Percentiles rank a stretch among this genome's conserved stretches.
phyloP scores from a whole-genome alignment of 805 yeast genomes.

The Millerozyma acaciae region DNA sequence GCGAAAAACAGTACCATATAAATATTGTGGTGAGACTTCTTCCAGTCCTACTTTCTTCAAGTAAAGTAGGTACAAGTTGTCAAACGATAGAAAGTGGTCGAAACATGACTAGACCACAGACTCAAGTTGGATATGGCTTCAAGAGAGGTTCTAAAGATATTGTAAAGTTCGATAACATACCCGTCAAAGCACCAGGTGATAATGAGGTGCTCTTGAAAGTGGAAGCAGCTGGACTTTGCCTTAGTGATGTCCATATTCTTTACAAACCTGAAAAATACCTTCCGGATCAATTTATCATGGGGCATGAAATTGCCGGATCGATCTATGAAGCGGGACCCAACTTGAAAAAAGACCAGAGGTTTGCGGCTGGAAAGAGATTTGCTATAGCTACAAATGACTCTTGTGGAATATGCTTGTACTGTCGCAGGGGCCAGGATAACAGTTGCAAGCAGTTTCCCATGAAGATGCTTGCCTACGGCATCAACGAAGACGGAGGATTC shows the following conservation, averaged over 20 bases:
- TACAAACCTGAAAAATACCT: slow-evolving; percentile 14
- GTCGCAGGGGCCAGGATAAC: slow-evolving; percentile 34
- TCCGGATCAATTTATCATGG: slow-evolving; percentile 37
- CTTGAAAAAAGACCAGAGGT: slow-evolving; percentile 19
- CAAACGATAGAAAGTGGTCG: no score
- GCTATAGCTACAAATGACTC: slow-evolving; percentile 25
- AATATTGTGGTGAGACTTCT: no score
- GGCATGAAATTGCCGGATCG: slow-evolving; percentile 43
- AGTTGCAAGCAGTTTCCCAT: slow-evolving; percentile 23
- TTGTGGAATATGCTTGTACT: slow-evolving; percentile 33
- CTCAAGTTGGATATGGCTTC: slow-evolving; percentile 34
- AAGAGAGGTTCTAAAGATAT: slow-evolving; percentile 22
- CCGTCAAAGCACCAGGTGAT: slow-evolving; percentile 27
- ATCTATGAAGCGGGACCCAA: slow-evolving; percentile 28
- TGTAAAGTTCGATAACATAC: slow-evolving; percentile 23
- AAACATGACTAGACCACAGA: slow-evolving; percentile 22
- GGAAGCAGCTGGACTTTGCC: slow-evolving; percentile 44
- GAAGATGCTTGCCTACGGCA: slow-evolving; percentile 40
- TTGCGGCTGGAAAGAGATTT: slow-evolving; percentile 27
- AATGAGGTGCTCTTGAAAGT: slow-evolving; percentile 32
- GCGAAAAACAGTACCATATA: no score
- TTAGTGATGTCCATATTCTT: slow-evolving; percentile 39
- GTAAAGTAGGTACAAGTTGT: no score
- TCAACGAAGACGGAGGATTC: slow-evolving; percentile 39
- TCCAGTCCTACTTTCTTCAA: no score